Conservation (phyloP, 2,329 filamentous ascomycete genomes). For the Purpureocillium takamizusanense region DNA sequence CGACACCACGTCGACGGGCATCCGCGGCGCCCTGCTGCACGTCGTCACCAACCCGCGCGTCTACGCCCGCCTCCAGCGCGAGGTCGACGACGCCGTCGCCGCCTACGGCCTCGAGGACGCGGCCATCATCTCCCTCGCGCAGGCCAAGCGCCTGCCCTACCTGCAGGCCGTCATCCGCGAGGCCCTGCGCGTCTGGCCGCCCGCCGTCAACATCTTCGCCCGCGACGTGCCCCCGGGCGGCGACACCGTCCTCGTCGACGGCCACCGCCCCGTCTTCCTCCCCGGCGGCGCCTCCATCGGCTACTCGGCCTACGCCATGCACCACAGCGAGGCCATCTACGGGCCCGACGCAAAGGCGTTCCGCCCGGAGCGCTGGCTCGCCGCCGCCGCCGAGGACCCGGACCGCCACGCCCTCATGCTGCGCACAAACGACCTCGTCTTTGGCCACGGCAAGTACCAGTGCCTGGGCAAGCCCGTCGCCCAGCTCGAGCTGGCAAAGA, state of each 20-base stretch:
- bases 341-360: constrained; percentile 20
- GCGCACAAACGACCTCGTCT: constrained; percentile 23
- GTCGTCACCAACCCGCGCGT: constrained; percentile 39
- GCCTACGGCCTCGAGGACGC: constrained; percentile 28
- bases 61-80: constrained; percentile 35
- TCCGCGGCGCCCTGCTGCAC: constrained; percentile 40
- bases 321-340: constrained; percentile 17
- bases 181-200: constrained; percentile 35
- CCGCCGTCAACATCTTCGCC: constrained; percentile 28
- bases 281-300: constrained; percentile 19
- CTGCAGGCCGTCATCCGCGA: constrained; percentile 42
- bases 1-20: constrained; percentile 34
- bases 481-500: constrained; percentile 25
- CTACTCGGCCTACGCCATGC: constrained; percentile 19
- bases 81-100: constrained; percentile 39
- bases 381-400: too few relatives aligned
- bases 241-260: constrained; percentile 17
- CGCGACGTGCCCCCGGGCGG: constrained; percentile 17
- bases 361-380: constrained; percentile 19
- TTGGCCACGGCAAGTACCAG: constrained; percentile 27
- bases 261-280: constrained; percentile 30
- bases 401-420: constrained; percentile 16
- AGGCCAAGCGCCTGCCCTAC: constrained; percentile 31
- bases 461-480: constrained; percentile 29
- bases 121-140: constrained; percentile 22